Base-by-base conservation (phyloP, 352 stramenopile genomes). In the Phytophthora podocarpi region DNA sequence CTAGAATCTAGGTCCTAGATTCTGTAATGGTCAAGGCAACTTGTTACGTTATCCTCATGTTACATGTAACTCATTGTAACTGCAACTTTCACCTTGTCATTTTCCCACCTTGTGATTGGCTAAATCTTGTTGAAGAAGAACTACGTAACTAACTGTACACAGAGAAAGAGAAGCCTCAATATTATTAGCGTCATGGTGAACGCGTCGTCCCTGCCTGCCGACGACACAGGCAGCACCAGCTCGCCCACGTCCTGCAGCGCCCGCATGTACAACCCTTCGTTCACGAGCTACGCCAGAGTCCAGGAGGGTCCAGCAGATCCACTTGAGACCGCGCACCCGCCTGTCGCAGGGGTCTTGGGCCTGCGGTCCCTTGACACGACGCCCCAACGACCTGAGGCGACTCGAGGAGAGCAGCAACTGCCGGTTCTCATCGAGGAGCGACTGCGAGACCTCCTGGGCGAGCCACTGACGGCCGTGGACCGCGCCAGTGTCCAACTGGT, bases 401-500 rank as follows among this genome's bases (percentile, higher is more conserved):
- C 12, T 10, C 16, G 43, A 18, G 26, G 16, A 8, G 24, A 35
- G 5, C 30, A 58, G 16, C 56, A 47, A 34, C 26, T 72, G 21
- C 55, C 61, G 11, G 12, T 21, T 5, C 53, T 68, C 10, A 68
- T 74, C 16, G 45, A 70, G 6, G 54, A 76, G 35, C 72, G 56
- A 43, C 47, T 74, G 21, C 72, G 58, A 8, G 53, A 52, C 1
- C 50, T 71, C 13, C 59, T 69, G 8, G 79, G 76, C 2, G 66
- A 79, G 26, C 50, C 57, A 32, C 36, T 89, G 30, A 64, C 62
- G 10, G 56, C 61, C 7, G 50, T 48, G 2, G 79, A 89, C 31
- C 28, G 51, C 4, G n/a, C 16, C 5, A 49, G 49, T 23, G 63
- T 83, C 3, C 74, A 76, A 37, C 31, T 78, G 16, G 26, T 46